These are phyloP conservation scores for Epichloe brachyelytri DNA, from an alignment of 2,329 filamentous ascomycete genomes.

Conservation along the genomic window DNA sequence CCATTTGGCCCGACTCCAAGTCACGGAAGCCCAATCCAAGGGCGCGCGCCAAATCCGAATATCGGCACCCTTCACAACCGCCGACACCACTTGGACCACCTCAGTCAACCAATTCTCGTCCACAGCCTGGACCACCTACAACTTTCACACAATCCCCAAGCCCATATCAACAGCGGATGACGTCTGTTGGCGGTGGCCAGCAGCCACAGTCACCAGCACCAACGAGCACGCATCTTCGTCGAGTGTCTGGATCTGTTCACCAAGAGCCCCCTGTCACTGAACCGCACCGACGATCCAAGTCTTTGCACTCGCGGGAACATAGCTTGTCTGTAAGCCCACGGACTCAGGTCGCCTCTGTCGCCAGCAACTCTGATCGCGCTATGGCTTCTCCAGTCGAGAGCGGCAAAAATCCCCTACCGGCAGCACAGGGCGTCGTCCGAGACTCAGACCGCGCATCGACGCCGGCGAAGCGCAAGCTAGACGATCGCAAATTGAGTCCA, in stretches of 20 bases:
- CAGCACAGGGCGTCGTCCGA: constrained; percentile 15
- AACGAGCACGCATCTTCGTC: constrained; percentile 11
- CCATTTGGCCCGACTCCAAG: constrained; percentile 36
- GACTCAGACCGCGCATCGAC: constrained; percentile 21
- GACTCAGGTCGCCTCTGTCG: constrained; percentile 46
- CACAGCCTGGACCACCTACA: constrained; percentile 29
- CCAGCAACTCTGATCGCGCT: constrained; percentile 26
- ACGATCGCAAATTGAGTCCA: constrained; percentile 29
- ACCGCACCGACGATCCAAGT: constrained; percentile 35
- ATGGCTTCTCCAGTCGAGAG: constrained; percentile 12
- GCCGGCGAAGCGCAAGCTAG: constrained; percentile 27
- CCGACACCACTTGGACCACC: constrained; percentile 40
- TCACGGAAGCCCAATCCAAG: constrained; percentile 39
- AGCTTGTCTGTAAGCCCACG: constrained; percentile 71
- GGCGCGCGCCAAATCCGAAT: constrained; percentile 28
- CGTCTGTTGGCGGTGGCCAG: constrained; percentile 17
- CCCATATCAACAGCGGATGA: constrained; percentile 43
- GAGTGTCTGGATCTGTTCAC: constrained; percentile 24
- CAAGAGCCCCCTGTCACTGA: constrained; percentile 31
- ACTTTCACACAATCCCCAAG: constrained; percentile 39
- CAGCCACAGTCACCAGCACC: constrained; percentile 20
- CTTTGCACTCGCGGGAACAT: constrained; percentile 51
- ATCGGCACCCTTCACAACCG: constrained; percentile 40
- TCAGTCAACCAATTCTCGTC: constrained; percentile 19
- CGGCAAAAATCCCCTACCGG: constrained; percentile 13